Evolutionary conservation across 352 stramenopile genomes (phyloP).

Genomic region (Bremia lactucae): DNA sequence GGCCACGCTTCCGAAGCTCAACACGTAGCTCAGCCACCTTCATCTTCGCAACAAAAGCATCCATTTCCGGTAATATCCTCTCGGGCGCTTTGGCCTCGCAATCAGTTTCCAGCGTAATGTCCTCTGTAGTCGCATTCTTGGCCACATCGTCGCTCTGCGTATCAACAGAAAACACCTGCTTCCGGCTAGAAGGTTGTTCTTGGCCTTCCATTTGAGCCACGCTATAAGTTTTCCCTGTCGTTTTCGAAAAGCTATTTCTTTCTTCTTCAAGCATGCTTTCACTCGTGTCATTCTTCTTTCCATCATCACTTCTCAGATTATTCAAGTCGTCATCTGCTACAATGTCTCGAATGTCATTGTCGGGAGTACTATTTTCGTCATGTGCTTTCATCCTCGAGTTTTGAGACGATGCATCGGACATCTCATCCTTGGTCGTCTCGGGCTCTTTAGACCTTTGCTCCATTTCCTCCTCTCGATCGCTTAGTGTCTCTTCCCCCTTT

Average conservation of each 20-base stretch:
- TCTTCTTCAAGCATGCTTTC: slow-evolving; percentile 2
- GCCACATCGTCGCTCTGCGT: slow-evolving; percentile 4
- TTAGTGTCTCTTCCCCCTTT: slow-evolving; percentile 11
- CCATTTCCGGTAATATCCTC: slow-evolving; percentile 5
- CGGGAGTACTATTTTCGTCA: slow-evolving; percentile 7
- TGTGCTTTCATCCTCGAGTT: slow-evolving; percentile 8
- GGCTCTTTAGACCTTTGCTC: slow-evolving; percentile 1
- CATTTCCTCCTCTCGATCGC: slow-evolving; percentile 16
- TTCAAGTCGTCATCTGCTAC: slow-evolving; percentile 1
- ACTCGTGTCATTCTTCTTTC: neutral
- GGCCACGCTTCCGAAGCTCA: slow-evolving; percentile 54
- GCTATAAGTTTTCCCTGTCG: neutral
- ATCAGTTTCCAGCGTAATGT: neutral
- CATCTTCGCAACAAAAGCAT: slow-evolving; percentile 33
- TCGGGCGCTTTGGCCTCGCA: neutral
- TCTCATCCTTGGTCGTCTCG: neutral
- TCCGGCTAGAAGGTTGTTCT: slow-evolving; percentile 1
- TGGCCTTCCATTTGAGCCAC: slow-evolving; percentile 9
- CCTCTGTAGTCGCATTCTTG: neutral
- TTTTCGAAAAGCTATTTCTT: slow-evolving; percentile 3
- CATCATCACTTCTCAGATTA: neutral
- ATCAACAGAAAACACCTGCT: slow-evolving; percentile 2
- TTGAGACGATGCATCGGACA: neutral
- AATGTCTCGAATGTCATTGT: slow-evolving; percentile 1
- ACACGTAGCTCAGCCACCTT: slow-evolving; percentile 50